These are phyloP conservation scores for Trichoderma asperelloides DNA, from an alignment of 495 filamentous ascomycete species.

Conservation along the genomic window DNA sequence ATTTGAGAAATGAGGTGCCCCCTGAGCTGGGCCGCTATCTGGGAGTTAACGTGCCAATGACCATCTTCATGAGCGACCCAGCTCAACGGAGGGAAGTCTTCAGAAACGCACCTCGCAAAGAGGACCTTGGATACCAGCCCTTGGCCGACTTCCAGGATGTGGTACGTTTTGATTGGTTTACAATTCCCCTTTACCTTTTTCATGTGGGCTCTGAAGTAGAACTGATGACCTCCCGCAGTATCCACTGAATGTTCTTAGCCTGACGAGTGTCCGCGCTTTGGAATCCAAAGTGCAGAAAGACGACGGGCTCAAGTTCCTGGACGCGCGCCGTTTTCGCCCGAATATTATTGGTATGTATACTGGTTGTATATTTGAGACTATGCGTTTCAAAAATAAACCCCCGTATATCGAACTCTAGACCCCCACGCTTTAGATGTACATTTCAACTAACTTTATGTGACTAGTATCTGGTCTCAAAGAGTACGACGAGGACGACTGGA, in stretches of 20 bases:
- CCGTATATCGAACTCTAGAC: not conserved
- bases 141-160: conserved; percentile 77
- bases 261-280: conserved; percentile 64
- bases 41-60: conserved; percentile 54
- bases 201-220: not conserved
- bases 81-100: conserved; percentile 55
- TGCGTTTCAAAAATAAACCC: too few species aligned
- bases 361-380: not conserved
- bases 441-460: not conserved
- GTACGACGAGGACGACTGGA: conserved; percentile 71
- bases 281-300: conserved; percentile 45
- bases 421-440: not conserved
- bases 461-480: conserved; percentile 28
- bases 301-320: conserved; percentile 38
- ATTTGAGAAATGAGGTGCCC: conserved; percentile 44
- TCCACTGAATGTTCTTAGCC: conserved; percentile 71
- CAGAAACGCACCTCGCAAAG: conserved; percentile 63
- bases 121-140: conserved; percentile 64
- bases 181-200: not conserved
- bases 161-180: conserved; percentile 32
- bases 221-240: conserved; percentile 38
- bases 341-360: conserved; percentile 60
- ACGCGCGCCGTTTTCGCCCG: conserved; percentile 65
- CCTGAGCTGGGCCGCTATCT: conserved; percentile 48
- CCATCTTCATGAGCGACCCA: conserved; percentile 64